Conservation (phyloP, 176 grass and related monocot genomes). For the Carex kokanica region DNA sequence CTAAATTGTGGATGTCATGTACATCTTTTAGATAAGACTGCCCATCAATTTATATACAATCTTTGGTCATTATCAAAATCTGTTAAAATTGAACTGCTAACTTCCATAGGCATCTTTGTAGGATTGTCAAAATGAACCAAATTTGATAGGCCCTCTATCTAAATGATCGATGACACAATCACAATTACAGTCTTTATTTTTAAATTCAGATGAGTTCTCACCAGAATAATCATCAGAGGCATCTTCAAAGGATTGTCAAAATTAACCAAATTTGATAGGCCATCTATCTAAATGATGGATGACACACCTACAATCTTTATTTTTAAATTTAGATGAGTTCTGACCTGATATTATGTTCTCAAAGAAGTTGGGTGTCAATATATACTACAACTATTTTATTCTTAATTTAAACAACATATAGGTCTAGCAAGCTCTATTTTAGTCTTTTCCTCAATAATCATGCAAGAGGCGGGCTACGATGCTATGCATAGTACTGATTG, state of each 20-base stretch:
- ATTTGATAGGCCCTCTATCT: background rate
- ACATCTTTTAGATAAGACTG: background rate
- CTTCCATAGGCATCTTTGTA: background rate
- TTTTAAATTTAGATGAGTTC: background rate
- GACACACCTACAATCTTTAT: background rate
- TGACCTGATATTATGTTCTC: background rate
- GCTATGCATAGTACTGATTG: background rate
- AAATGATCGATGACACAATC: background rate
- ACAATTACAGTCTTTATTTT: background rate
- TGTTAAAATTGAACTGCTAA: background rate
- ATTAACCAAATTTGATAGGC: background rate
- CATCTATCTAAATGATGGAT: background rate
- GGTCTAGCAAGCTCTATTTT: background rate
- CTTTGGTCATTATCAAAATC: background rate
- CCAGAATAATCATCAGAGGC: background rate
- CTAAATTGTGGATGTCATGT: background rate
- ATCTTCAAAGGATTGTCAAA: background rate
- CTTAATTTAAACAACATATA: background rate
- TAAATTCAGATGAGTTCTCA: background rate
- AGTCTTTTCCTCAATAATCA: background rate
- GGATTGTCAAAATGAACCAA: background rate
- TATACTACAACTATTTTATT: background rate
- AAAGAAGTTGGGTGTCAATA: background rate
- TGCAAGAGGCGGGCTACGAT: background rate
- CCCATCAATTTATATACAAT: background rate